Percentiles rank a stretch among this genome's conserved stretches.
Evolutionary conservation across 768 basidiomycete species (phyloP).

Genomic region (Trametes maxima): DNA sequence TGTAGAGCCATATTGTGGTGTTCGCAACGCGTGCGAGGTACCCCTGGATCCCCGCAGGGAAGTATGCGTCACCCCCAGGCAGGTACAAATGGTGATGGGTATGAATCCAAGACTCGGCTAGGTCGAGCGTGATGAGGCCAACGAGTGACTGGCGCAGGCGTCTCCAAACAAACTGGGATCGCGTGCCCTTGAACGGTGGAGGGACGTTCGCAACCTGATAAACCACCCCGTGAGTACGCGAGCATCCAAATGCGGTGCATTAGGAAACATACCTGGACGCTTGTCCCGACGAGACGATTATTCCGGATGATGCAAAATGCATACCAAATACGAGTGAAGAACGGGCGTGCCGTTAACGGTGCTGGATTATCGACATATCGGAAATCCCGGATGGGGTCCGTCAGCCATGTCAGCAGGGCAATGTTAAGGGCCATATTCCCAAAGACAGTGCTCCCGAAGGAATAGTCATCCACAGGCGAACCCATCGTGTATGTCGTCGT

Average conservation of each 20-base stretch:
- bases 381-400: conserved; percentile 6
- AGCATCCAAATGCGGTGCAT: background rate
- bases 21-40: background rate
- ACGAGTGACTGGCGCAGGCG: background rate
- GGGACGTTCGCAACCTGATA: background rate
- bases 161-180: background rate
- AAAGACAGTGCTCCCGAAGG: background rate
- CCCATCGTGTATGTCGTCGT: conserved; percentile 1
- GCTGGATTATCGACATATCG: background rate
- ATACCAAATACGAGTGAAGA: conserved; percentile 6
- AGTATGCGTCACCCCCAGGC: background rate
- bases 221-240: background rate
- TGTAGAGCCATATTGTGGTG: background rate
- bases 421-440: background rate
- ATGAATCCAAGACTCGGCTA: background rate
- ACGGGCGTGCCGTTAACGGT: background rate
- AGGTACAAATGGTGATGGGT: background rate
- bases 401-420: background rate
- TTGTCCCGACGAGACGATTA: conserved; percentile 24
- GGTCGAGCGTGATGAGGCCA: background rate
- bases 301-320: conserved; percentile 7
- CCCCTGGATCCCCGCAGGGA: background rate
- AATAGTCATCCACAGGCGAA: background rate
- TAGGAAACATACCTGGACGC: conserved; percentile 12
- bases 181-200: background rate